A percentile compares a stretch with the other conserved stretches of the same genome.
These are phyloP conservation scores for Elsinoe necatrix DNA, from an alignment of 2,329 filamentous ascomycete species.

Conservation along the genomic window DNA sequence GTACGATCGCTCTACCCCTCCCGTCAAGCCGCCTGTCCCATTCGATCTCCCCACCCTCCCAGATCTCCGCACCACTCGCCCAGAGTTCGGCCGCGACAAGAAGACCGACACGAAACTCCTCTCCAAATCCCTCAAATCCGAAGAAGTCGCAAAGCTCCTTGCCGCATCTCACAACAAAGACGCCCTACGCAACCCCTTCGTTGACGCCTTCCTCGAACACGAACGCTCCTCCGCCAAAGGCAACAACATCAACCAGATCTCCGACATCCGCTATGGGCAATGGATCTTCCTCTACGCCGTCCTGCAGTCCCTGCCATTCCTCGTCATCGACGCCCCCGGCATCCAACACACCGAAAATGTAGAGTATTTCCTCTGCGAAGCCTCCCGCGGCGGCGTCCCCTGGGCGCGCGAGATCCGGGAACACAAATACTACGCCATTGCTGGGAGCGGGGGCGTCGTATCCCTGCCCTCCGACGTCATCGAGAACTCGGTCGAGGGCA, in stretches of 20 bases:
- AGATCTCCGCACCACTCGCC: conserved; percentile 55
- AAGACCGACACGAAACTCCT: conserved; percentile 70
- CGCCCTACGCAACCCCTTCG: conserved; percentile 53
- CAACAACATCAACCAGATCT: conserved; percentile 57
- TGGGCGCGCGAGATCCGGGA: conserved; percentile 58
- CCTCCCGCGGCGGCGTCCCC: conserved; percentile 61
- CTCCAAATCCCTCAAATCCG: conserved; percentile 63
- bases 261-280: conserved; percentile 63
- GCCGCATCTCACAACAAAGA: conserved; percentile 75
- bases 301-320: conserved; percentile 66
- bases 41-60: conserved; percentile 80
- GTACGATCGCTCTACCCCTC: conserved; percentile 81
- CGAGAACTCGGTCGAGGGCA: conserved; percentile 57
- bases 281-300: conserved; percentile 78
- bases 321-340: conserved; percentile 66
- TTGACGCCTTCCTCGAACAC: conserved; percentile 61
- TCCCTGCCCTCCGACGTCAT: conserved; percentile 55
- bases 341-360: conserved; percentile 61
- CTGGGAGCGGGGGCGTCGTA: conserved; percentile 56
- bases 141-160: conserved; percentile 70
- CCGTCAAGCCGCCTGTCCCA: conserved; percentile 82
- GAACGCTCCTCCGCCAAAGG: conserved; percentile 60
- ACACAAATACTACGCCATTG: conserved; percentile 62
- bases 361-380: conserved; percentile 74
- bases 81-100: conserved; percentile 56